These are phyloP conservation scores for Flaveria robusta DNA, from an alignment of 129 eudicot species.

Conservation along the genomic window DNA sequence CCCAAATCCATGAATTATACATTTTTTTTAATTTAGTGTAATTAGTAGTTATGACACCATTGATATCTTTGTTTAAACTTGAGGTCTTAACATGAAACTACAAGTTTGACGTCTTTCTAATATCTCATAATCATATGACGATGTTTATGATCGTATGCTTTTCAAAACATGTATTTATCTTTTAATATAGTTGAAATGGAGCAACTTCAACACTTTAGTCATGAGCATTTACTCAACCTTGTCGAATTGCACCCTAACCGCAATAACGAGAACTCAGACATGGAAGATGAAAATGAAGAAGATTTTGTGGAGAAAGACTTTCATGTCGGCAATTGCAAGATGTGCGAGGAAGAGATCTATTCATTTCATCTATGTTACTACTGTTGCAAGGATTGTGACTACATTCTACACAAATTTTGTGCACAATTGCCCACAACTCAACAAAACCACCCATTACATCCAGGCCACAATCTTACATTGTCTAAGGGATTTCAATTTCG, in stretches of 20 bases:
- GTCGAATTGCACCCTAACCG: neutral
- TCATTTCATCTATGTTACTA: neutral
- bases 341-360: conserved; percentile 4
- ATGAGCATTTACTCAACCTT: neutral
- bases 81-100: no score
- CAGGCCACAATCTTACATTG: neutral
- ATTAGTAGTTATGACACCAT: no score
- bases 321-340: neutral
- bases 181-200: neutral
- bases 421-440: neutral
- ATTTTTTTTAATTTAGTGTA: no score
- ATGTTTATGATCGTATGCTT: neutral
- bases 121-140: no score
- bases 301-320: neutral
- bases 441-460: conserved; percentile 1
- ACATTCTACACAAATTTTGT: neutral
- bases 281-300: neutral
- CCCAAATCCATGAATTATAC: no score
- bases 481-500: neutral
- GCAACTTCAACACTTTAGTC: neutral
- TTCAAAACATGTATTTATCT: neutral
- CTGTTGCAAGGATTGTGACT: neutral
- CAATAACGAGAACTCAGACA: neutral
- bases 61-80: no score
- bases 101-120: no score